A percentile compares a stretch with the other conserved stretches of the same genome.
These are phyloP conservation scores for Aschersonia sp. DNA, from an alignment of 2,329 filamentous ascomycete species.

Conservation along the genomic window DNA sequence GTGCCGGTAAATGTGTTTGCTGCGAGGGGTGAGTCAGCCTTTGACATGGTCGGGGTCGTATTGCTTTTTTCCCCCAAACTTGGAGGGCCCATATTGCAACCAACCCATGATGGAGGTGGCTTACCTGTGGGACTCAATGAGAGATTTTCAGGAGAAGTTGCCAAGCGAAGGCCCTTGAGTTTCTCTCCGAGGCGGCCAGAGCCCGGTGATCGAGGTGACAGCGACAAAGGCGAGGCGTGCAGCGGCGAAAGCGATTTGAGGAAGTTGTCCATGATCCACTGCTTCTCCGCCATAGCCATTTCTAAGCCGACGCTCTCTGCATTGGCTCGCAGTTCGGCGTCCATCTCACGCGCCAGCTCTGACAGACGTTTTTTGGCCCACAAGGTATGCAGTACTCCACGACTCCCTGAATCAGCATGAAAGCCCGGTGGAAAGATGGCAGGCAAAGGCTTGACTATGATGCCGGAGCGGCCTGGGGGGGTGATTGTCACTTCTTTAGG, in stretches of 20 bases:
- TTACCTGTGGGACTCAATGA: conserved; percentile 37
- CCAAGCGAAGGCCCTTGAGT: conserved; percentile 63
- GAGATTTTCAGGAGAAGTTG: conserved; percentile 56
- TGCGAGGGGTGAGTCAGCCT: conserved; percentile 3
- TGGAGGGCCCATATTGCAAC: no score
- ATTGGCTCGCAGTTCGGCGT: conserved; percentile 56
- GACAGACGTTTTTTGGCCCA: conserved; percentile 77
- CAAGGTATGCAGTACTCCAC: conserved; percentile 75
- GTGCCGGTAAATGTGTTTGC: conserved; percentile 20
- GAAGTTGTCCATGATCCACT: conserved; percentile 78
- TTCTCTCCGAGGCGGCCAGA: conserved; percentile 65
- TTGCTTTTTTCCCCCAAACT: not conserved
- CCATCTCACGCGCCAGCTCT: conserved; percentile 65
- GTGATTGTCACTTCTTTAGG: conserved; percentile 58
- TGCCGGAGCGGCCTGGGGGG: conserved; percentile 23
- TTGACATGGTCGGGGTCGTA: not conserved
- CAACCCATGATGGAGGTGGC: conserved; percentile 4
- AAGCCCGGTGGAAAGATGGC: conserved; percentile 74
- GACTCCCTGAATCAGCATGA: conserved; percentile 55
- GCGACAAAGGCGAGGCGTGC: conserved; percentile 6
- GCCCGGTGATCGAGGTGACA: conserved; percentile 49
- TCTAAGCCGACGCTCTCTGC: conserved; percentile 69
- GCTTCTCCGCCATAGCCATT: conserved; percentile 71
- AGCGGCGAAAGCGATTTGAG: conserved; percentile 13
- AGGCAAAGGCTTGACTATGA: conserved; percentile 63